Evolutionary conservation across 306 rosid genomes (phyloP), one percentile per base, ranked within the genome.

Genomic region (Dryas octopetala): DNA sequence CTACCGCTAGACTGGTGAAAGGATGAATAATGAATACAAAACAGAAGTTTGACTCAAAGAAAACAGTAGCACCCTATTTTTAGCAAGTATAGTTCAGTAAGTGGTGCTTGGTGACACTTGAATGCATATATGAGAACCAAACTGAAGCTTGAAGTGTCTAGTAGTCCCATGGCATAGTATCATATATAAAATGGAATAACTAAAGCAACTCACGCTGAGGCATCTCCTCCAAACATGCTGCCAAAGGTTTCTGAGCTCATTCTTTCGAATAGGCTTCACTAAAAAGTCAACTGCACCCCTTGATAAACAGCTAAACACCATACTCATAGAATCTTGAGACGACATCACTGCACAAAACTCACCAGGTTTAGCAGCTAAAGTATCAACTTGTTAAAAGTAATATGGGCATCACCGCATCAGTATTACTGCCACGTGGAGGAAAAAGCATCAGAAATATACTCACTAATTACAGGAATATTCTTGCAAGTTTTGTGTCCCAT

Each of bases 381-480:
- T n/a, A 50, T 61, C 68, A 50, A 59, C 19, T 26, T 6, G 9
- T 51, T 41, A 59, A 79, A 73, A 12, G 62, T 26, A 38, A 32
- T 32, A 32, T 32, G 38, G 3, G 38, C 2, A 32, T 23, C 23
- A 23, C 23, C 23, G 23, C 23, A 23, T 46, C 51, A 53, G 57
- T 12, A 12, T 60, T 4, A 60, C 8, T 48, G 10, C 28, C 47
- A 62, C 55, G 28, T 6, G 4, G 57, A 28, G 4, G 6, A 62
- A 50, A 49, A 40, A 1, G 54, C 60, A 57, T 7, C 8, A 72
- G 73, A 76, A 84, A n/a, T 65, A 19, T 48, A 64, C 94, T 89
- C 81, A 89, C 94, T 89, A 80, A 89, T 89, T 67, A 89, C 90
- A 45, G 94, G 91, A 62, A 85, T 87, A 74, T 85, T 82, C 76